Base-by-base conservation (phyloP, 1,284 basidiomycete genomes). In the Caloboletus inedulis region DNA sequence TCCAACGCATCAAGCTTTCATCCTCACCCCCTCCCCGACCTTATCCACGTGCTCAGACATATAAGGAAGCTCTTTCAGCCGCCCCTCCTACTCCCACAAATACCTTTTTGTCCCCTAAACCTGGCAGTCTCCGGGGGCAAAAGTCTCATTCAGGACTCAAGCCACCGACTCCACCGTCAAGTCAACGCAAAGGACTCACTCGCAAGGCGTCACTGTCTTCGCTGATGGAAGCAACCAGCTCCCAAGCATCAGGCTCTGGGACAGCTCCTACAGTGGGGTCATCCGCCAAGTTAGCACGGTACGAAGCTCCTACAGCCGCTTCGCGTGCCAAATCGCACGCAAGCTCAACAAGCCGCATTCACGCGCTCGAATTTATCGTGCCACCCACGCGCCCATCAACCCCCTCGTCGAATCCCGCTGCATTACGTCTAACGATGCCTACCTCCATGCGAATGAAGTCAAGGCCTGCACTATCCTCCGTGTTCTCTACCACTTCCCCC, bases 361-460 rank as follows among this genome's bases (percentile, higher is more conserved):
- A 79, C 56, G 69, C 67, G n/a, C 61, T 77, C 34, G 86, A 89
- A 50, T 83, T 80, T 64, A 78, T 75, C 61, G 77, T 87, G n/a
- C 85, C 87, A n/a, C 84, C 87, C 8, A 80, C 84, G 8, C 77
- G 88, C 40, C 87, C 89, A 4, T 83, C 80, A 23, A 91, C 89
- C 2, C 88, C 89, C 3, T 87, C 87, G 7, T 78, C 85, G 3
- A 89, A 87, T 67, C 77, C 86, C 19, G 77, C 77, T 21, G 87
- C 87, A 13, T 76, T 88, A 44, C 82, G 91, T 33, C 76, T 94
- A 42, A 93, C 89, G n/a, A 88, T 91, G 87, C 91, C 91, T 1
- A 92, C 88, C 7, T 81, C 80, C 19, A 77, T 84, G 7, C 81
- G 87, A 33, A 71, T 84, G 29, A 91, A 89, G 71, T 74, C 81